Base-by-base conservation (phyloP, 1,284 basidiomycete species). In the Takashimella koratensis region DNA sequence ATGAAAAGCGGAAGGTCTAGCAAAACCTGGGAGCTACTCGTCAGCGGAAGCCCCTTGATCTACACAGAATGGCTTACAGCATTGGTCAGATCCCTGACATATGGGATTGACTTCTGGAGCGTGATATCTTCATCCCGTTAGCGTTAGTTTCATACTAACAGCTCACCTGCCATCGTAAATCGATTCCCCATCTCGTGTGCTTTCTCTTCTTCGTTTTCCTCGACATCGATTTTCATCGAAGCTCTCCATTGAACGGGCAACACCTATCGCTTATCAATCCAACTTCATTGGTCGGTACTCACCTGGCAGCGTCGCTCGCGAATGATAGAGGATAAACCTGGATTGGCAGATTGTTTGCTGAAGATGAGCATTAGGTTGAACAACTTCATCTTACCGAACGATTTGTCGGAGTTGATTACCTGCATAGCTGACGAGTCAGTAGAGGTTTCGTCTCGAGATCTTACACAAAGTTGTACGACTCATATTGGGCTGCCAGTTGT, bases 181-280 rank as follows among this genome's bases (percentile, higher is more conserved):
- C 72, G 63, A 52, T 81, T 80, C 59, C 78, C 75, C 53, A 78
- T 68, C 8, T 73, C 77, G 47, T 79, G 78, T 24, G 74, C 65
- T 26, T 73, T 65, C 25, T 77, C 74, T 51, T 78, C 75, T n/a
- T 65, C 66, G 12, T 76, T 75, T 43, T 76, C 73, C 20, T 75
- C 72, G 19, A 77, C 68, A 27, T 74, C 74, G 11, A 80, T 65
- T 41, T 79, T 68, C 20, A 82, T 68, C 6, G 70, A 77, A 2
- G 80, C 77, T 24, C 81, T 70, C 82, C 82, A 83, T 57, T 79
- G 79, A 4, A 83, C 76, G 1, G 81, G 82, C 3, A 83, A 65
- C 27, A 83, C 77, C 57, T 80, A 36, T 36, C 16, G 30, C 30
- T 36, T 16, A 16, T 36, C 30, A 36, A 16, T 36, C 25, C 42